Base-by-base conservation (phyloP, 2,329 filamentous ascomycete genomes). In the Trichoderma oligosporum region DNA sequence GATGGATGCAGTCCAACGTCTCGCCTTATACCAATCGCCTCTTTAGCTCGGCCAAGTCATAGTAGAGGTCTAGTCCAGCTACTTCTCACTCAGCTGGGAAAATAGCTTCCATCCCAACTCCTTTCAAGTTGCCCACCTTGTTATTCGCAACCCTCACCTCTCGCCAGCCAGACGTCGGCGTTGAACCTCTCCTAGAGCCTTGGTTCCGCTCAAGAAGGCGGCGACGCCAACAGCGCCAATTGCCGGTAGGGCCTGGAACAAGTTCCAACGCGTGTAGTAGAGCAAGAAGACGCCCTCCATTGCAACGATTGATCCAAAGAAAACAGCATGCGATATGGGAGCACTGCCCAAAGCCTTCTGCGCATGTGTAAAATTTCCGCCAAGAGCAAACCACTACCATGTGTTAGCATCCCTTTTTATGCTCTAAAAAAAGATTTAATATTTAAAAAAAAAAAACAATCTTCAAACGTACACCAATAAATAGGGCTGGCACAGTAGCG, bases 221-320 rank as follows among this genome's bases (percentile, higher is more conserved):
- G 91, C 82, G 24, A 82, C 74, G 14, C 86, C 85, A 27, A 94
- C 82, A 41, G 85, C 74, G 31, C 79, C 79, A 54, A 87, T 85
- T 24, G 85, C 85, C 4, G 91, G 92, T 48, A 99, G 78, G 12
- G 84, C 85, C 77, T 96, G 87, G 80, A 97, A 96, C 44, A 99
- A 79, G 68, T 87, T 96, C 92, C 93, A 97, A 68, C 77, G 84
- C 53, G 83, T 87, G 75, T 97, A 97, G 81, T 99, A 99, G 63
- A 96, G 76, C 78, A 94, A 93, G 76, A 99, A 97, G 57, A 96
- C 85, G 14, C 83, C 88, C 73, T 99, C 94, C 78, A 99, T 89
- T 20, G 86, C 85, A 36, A 96, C 61, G 56, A 99, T 84, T 4
- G 91, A 96, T 51, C 88, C 89, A 64, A 95, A 88, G 78, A 97